Conservation (phyloP, 1,139 yeast genomes). For the Sugiyamaella castrensis region DNA sequence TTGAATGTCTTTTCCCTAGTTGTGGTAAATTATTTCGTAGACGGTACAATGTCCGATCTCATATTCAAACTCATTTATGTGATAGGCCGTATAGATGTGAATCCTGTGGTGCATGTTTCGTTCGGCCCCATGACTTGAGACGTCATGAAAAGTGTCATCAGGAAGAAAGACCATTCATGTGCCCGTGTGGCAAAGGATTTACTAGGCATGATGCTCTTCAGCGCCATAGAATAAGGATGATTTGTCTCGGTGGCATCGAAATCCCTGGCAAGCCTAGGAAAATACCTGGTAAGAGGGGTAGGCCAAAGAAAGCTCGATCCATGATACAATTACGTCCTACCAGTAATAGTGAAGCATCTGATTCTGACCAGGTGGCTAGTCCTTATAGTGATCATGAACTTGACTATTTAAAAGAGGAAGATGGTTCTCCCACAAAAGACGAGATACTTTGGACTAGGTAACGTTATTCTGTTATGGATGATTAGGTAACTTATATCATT, state of each 20-base stretch:
- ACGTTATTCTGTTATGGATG: slow-evolving; percentile 5
- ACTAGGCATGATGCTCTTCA: slow-evolving; percentile 85
- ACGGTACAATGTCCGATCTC: slow-evolving; percentile 92
- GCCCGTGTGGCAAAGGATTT: slow-evolving; percentile 92
- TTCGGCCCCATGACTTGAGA: slow-evolving; percentile 87
- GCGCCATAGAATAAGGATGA: slow-evolving; percentile 75
- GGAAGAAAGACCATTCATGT: slow-evolving; percentile 61
- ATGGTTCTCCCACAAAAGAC: slow-evolving; percentile 7
- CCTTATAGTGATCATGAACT: slow-evolving; percentile 17
- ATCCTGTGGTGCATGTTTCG: slow-evolving; percentile 60
- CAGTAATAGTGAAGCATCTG: slow-evolving; percentile 23
- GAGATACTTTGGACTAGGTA: slow-evolving; percentile 16
- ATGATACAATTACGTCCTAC: slow-evolving; percentile 15
- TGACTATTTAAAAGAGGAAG: slow-evolving; percentile 14
- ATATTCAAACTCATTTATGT: slow-evolving; percentile 92
- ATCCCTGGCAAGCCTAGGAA: slow-evolving; percentile 37
- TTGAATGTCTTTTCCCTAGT: slow-evolving; percentile 68
- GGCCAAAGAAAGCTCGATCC: slow-evolving; percentile 29
- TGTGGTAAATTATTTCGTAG: slow-evolving; percentile 87
- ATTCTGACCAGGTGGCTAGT: slow-evolving; percentile 23
- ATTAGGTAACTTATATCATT: slow-evolving; percentile 11
- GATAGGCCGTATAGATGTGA: slow-evolving; percentile 82
- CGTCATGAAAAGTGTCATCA: slow-evolving; percentile 88
- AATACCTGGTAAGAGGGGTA: slow-evolving; percentile 33
- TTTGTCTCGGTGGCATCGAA: slow-evolving; percentile 67